Evolutionary conservation across 176 grass and related monocot species (phyloP), one percentile per base, ranked within the genome.

Genomic region (Lolium rigidum): DNA sequence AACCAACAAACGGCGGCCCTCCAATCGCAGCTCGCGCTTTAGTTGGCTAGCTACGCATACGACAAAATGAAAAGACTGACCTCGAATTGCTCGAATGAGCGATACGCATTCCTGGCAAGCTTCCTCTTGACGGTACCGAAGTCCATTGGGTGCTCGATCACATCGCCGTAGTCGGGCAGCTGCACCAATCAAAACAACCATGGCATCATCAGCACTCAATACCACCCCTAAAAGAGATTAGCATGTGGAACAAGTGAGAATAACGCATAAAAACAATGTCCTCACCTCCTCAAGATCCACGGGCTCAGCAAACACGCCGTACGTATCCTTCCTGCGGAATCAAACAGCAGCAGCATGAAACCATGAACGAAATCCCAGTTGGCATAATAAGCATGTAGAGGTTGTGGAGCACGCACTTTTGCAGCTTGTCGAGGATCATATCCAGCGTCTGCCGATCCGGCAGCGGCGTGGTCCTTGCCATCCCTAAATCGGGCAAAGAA

Each of bases 121-220:
- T 99, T 99, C 91, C 87, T 94, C 90, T 80, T 96, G 60, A 99
- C 81, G 1, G 97, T 99, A 35, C 94, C 67, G 3, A 96, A 99
- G 84, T 99, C 97, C 97, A 99, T 99, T 62, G 97, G 97, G 81
- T 94, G 97, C 72, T 99, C 94, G 87, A 99, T 94, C 87, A 99
- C 94, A 87, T 96, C 92, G 70, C 88, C 81, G 82, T 99, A 99
- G 85, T 99, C 97, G 88, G 97, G 97, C 81, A 99, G 82, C 97
- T 99, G 86, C 69, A 68, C 73, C 51, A 86, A 74, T 88, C 74
- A 92, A 71, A 87, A 55, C 39, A 89, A 67, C 2, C 43, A 79
- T 24, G 31, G 74, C 90, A 62, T 62, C 62, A 85, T 82, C 86
- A 85, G 20, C 46, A 91, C 77, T 77, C 69, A 81, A 60, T 76